phyloP scores from a whole-genome alignment of 2,329 filamentous ascomycete species.

The Cordyceps tenuipes region DNA sequence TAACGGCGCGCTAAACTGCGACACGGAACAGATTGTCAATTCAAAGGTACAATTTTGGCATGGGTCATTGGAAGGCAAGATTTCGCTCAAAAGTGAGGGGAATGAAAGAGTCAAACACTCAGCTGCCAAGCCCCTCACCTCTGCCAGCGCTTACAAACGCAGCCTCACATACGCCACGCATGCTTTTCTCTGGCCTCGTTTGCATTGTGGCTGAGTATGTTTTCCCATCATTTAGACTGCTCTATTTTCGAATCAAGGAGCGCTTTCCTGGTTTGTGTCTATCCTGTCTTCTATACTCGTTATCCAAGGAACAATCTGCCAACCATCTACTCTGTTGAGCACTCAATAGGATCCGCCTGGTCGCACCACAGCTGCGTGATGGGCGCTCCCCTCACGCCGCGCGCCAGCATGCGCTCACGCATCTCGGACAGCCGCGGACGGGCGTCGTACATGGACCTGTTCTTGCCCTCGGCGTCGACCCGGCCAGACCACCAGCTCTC shows the following conservation, averaged over 20 bases:
- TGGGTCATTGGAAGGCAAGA: neutral
- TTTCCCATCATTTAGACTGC: neutral
- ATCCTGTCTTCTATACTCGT: neutral
- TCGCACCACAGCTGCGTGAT: slow-evolving; percentile 69
- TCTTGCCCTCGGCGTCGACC: slow-evolving; percentile 55
- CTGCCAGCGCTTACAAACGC: slow-evolving; percentile 3
- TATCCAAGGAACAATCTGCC: neutral
- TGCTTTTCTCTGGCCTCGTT: too few relatives aligned
- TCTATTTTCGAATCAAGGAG: neutral
- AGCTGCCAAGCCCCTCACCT: slow-evolving; percentile 3
- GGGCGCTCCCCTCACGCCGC: slow-evolving; percentile 54
- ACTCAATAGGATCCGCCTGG: slow-evolving; percentile 28
- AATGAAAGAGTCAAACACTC: neutral
- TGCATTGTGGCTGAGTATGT: neutral
- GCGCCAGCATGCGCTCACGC: slow-evolving; percentile 64
- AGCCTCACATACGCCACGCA: neutral
- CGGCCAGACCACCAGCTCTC: slow-evolving; percentile 76
- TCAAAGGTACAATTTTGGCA: neutral
- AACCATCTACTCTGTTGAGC: neutral
- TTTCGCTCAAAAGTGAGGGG: neutral
- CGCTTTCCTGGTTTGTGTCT: neutral
- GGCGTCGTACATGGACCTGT: slow-evolving; percentile 63
- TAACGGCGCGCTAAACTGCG: neutral
- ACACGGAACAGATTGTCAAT: neutral
- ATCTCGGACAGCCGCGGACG: slow-evolving; percentile 64